phyloP scores from a whole-genome alignment of 441 rosid genomes.

The Theobroma grandiflorum region DNA sequence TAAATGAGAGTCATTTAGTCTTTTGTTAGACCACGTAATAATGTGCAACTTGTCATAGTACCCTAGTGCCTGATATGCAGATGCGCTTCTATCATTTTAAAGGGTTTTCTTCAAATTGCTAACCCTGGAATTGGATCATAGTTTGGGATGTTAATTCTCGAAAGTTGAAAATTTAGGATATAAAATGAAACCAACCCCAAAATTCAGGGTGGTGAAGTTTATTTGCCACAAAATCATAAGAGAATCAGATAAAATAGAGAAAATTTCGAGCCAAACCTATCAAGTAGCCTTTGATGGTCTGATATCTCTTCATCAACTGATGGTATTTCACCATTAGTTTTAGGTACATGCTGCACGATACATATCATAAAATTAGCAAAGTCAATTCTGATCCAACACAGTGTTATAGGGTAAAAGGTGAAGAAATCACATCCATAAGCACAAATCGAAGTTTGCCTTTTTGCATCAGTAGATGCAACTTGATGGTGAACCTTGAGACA shows the following conservation, averaged over 20 bases:
- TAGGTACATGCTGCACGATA: slow-evolving; percentile 82
- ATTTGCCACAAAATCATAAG: background rate
- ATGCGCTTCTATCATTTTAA: background rate
- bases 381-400: slow-evolving; percentile 1
- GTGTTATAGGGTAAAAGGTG: background rate
- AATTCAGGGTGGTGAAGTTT: background rate
- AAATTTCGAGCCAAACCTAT: slow-evolving; percentile 59
- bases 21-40: background rate
- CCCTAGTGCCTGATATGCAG: background rate
- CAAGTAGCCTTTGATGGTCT: slow-evolving; percentile 84
- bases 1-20: background rate
- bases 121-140: background rate
- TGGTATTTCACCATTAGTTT: slow-evolving; percentile 85
- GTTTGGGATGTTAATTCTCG: background rate
- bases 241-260: background rate
- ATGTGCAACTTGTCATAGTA: background rate
- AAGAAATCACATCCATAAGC: slow-evolving; percentile 18
- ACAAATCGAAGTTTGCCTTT: background rate
- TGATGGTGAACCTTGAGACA: background rate
- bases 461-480: background rate
- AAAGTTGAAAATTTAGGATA: background rate
- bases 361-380: slow-evolving; percentile 22
- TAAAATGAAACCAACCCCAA: background rate
- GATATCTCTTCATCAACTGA: slow-evolving; percentile 80
- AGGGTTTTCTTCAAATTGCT: background rate